Base-by-base conservation (phyloP, 1,139 yeast species). In the Insectozyma bohioensis region DNA sequence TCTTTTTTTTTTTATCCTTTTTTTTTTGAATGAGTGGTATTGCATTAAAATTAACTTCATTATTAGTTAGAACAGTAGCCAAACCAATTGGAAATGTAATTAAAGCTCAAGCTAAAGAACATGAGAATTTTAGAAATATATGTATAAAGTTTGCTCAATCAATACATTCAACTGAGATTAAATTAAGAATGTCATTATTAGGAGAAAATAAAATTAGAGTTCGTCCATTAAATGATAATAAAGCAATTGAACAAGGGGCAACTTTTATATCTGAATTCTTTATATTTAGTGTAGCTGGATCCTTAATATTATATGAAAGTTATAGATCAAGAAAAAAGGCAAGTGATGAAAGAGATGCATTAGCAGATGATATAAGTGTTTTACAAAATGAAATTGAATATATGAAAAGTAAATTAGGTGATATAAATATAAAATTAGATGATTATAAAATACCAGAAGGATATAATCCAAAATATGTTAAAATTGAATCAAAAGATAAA, bases 191-290 rank as follows among this genome's bases (percentile, higher is more conserved):
- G 75, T 67, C 76, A 25, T 67, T 86, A 27, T 58, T 82, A 37
- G 86, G 92, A 6, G 80, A 76, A 40, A 63, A 66, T 26, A 70
- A 68, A 32, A 67, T 65, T 40, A 76, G 72, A 45, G 73, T 86
- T 8, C 68, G 95, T 29, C 95, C 95, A 0, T 68, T 87, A 49
- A 87, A 85, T 51, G 95, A 87, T 46, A 79, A 81, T 15, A 81
- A 79, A 51, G 96, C 96, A 26, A 76, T 87, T 27, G 95, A 87
- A 41, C 78, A 72, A 37, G 95, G 95, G 1, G 95, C 95, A 28
- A 82, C 74, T 30, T 78, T 86, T 50, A 59, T 87, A 6, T 81
- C 92, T 24, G 95, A 87, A 54, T 56, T 79, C 22, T 82, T 87
- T 49, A 79, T 87, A 22, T 87, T 87, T 47, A 55, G 67, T 42